phyloP scores from a whole-genome alignment of 2,329 filamentous ascomycete species.

The Talaromyces sp. region DNA sequence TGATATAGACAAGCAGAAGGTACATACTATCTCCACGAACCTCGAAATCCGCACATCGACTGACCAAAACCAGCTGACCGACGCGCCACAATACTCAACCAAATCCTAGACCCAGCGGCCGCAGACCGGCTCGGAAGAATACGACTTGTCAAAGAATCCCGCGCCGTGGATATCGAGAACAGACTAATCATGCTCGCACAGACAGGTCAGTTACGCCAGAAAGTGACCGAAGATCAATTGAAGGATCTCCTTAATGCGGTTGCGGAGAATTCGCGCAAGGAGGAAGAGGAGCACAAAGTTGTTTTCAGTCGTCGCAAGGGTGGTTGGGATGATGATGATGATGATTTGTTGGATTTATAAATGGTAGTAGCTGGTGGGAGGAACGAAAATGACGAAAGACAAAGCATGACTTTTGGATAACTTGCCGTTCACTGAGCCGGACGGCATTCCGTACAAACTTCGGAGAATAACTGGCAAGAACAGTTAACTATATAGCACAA shows the following conservation, averaged over 20 bases:
- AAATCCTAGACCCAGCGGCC: slow-evolving; percentile 92
- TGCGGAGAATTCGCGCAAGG: slow-evolving; percentile 64
- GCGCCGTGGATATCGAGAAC: slow-evolving; percentile 88
- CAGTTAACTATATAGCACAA: not conserved
- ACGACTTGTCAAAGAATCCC: slow-evolving; percentile 88
- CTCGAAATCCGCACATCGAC: not conserved
- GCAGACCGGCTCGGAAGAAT: slow-evolving; percentile 91
- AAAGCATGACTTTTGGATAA: not conserved
- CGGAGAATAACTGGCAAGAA: not conserved
- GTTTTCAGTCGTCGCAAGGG: slow-evolving; percentile 79
- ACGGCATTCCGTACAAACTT: not conserved
- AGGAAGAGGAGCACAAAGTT: slow-evolving; percentile 70
- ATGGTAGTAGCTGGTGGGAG: not conserved
- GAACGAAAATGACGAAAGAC: not conserved
- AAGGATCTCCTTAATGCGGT: slow-evolving; percentile 87
- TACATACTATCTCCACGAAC: not conserved
- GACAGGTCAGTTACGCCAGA: slow-evolving; percentile 76
- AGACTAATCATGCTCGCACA: slow-evolving; percentile 87
- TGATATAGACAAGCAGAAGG: slow-evolving; percentile 16
- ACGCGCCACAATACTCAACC: slow-evolving; percentile 63
- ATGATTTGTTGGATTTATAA: slow-evolving; percentile 48
- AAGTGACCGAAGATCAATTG: slow-evolving; percentile 88
- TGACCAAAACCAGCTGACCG: slow-evolving; percentile 29
- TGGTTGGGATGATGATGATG: slow-evolving; percentile 81
- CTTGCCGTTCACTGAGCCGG: not conserved